Evolutionary conservation across 2,329 filamentous ascomycete genomes (phyloP).

Genomic region (Aureobasidium mangrovei): DNA sequence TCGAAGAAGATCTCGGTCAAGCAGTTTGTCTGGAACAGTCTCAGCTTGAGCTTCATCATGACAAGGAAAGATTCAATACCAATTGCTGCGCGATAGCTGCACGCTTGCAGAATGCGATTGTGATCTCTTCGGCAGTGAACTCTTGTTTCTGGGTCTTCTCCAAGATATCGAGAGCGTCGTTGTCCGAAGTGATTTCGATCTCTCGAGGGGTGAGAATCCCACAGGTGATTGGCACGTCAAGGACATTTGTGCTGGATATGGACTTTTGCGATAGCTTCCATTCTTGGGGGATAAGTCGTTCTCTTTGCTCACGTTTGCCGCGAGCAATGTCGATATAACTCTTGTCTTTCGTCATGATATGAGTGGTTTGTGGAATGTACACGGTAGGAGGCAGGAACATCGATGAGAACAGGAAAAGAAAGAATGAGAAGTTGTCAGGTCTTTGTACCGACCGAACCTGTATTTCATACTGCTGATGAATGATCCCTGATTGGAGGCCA

Average conservation of each 20-base stretch:
- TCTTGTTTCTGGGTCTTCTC: constrained; percentile 26
- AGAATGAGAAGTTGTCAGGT: too few species aligned
- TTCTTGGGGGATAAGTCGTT: constrained; percentile 14
- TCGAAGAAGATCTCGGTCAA: constrained; percentile 35
- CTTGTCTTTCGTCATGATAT: constrained; percentile 8
- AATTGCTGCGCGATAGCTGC: constrained; percentile 27
- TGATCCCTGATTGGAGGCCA: too few species aligned
- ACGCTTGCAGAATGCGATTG: constrained; percentile 34
- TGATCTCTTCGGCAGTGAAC: constrained; percentile 23
- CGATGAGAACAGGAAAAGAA: neutral
- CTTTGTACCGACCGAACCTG: too few species aligned
- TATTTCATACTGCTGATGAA: too few species aligned
- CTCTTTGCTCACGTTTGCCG: constrained; percentile 15
- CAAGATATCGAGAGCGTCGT: constrained; percentile 34
- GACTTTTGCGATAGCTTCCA: constrained; percentile 14
- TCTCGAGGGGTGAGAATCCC: constrained; percentile 42
- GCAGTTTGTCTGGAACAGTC: constrained; percentile 19
- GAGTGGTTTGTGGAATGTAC: neutral
- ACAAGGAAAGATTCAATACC: neutral
- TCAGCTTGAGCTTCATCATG: neutral
- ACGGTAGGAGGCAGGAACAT: neutral
- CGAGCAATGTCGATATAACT: constrained; percentile 14
- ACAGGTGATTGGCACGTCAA: constrained; percentile 40
- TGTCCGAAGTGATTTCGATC: constrained; percentile 45
- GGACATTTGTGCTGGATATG: constrained; percentile 26